Percentiles rank a stretch among this genome's conserved stretches.
These are phyloP conservation scores for Pythium scleroteichum DNA, from an alignment of 352 stramenopile genomes.

Conservation along the genomic window DNA sequence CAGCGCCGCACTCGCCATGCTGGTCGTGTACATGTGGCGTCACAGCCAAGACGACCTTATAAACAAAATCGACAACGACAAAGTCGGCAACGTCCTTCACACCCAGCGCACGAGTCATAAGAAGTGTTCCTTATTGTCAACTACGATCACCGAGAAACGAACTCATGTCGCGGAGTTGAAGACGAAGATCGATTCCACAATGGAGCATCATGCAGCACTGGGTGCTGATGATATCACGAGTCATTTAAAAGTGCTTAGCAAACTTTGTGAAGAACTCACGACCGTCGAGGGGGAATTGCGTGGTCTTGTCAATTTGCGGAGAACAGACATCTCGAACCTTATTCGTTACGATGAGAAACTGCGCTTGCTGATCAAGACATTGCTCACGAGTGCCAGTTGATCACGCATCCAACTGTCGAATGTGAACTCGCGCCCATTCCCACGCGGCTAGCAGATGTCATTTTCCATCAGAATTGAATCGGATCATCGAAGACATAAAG, in stretches of 20 bases:
- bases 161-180: background rate
- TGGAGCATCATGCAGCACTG: background rate
- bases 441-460: background rate
- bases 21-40: conserved; percentile 19
- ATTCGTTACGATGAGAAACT: conserved; percentile 19
- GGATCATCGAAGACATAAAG: background rate
- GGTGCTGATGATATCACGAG: background rate
- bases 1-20: background rate
- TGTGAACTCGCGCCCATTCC: background rate
- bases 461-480: background rate
- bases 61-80: background rate
- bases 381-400: background rate
- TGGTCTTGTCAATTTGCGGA: background rate
- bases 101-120: conserved; percentile 16
- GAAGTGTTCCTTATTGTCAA: conserved; percentile 14
- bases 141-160: background rate
- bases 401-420: background rate
- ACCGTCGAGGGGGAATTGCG: conserved; percentile 3
- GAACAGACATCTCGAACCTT: conserved; percentile 3
- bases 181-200: background rate
- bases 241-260: background rate
- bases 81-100: conserved; percentile 8
- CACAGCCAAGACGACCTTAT: conserved; percentile 3
- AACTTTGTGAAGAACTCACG: background rate
- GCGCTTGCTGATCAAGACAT: conserved; percentile 8